Conservation (phyloP, 306 rosid genomes). For the Potentilla sterilis region DNA sequence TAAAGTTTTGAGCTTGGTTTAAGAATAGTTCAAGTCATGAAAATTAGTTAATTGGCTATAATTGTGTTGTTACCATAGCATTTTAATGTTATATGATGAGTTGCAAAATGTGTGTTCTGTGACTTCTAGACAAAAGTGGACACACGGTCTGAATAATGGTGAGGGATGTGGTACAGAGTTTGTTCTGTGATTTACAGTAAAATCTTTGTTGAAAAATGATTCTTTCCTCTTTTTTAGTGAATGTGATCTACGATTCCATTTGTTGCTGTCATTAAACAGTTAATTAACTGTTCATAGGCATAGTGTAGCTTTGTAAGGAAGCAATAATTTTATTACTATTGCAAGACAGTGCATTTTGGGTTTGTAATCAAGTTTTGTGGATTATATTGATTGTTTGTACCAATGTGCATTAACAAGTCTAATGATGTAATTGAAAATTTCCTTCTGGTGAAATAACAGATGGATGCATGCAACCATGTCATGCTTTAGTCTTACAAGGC, state of each 20-base stretch:
- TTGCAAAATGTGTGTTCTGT: background rate
- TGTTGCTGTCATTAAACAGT: background rate
- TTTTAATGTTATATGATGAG: background rate
- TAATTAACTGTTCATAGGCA: background rate
- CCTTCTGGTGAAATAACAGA: conserved; percentile 2
- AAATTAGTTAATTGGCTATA: background rate
- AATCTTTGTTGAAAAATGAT: background rate
- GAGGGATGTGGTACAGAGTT: background rate
- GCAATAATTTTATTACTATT: background rate
- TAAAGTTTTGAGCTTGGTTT: conserved; percentile 7
- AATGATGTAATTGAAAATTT: background rate
- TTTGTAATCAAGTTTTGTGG: background rate
- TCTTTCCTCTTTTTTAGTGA: background rate
- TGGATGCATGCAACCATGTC: background rate
- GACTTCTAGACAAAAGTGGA: conserved; percentile 9
- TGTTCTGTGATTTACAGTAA: background rate
- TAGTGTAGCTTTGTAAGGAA: background rate
- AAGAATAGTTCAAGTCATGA: background rate
- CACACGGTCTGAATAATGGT: background rate
- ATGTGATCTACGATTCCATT: background rate
- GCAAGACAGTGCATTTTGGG: background rate
- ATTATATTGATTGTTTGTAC: conserved; percentile 4
- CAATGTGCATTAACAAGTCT: background rate
- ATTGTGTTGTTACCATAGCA: background rate
- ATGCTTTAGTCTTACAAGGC: conserved; percentile 1